Base-by-base conservation (phyloP, 2,329 filamentous ascomycete species). In the Penicillium sp. region DNA sequence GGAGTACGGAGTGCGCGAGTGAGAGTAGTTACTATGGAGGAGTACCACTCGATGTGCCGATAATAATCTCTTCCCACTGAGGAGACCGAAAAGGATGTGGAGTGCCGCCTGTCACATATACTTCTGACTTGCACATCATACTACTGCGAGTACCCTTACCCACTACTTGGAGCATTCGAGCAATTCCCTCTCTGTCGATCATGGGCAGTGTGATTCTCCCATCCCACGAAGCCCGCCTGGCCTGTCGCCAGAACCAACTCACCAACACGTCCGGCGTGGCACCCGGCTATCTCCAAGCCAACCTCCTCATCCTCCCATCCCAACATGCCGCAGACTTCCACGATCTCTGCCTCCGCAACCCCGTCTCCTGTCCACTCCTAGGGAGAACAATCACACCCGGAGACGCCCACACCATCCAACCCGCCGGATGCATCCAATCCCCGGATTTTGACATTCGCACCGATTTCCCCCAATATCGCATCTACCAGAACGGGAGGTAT, bases 311-410 rank as follows among this genome's bases (percentile, higher is more conserved):
- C 11, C 77, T 89, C 0, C 86, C 85, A 0, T 82, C 80, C 1
- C 71, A 75, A 35, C 84, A 87, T 69, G 85, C 86, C 12, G 54
- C 75, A 17, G 83, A 88, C 69, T 89, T 88, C 70, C 79, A 82
- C 12, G 70, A 80, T 17, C 81, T 88, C 25, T 88, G 86, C 70
- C 76, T 78, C 1, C 80, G 85, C 51, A 89, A 89, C 63, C 84
- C 86, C 2, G 86, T 88, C 0, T 82, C 86, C 0, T 88, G 86
- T 65, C 86, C 86, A 0, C 74, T 89, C 0, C 76, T 88, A 10
- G 85, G 82, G 12, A 82, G 82, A 3, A 72, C 74, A 0, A 45
- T 62, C 0, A 39, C 39, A 5, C 72, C 76, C 0, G 85, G 85
- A 3, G 67, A 74, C 11, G 63, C 69, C 0, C 58, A 59, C 31